A percentile compares a stretch with the other conserved stretches of the same genome.
phyloP scores from a whole-genome alignment of 2,329 filamentous ascomycete genomes.

The Pseudocercospora pini-densiflorae region DNA sequence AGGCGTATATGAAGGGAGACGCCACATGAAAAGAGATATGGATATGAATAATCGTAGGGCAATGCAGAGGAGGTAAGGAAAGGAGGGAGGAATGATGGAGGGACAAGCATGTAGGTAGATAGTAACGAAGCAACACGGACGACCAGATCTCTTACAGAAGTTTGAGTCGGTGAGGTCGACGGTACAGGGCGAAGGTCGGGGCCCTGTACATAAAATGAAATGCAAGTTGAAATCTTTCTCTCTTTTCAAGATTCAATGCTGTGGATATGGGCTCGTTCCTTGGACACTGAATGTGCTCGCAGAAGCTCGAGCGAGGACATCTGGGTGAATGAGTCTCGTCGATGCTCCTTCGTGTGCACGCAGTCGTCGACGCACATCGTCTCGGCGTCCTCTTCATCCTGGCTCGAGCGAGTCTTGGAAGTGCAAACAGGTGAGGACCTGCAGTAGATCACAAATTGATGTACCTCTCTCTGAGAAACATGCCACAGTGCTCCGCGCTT shows the following conservation, averaged over 20 bases:
- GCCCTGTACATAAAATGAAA: neutral
- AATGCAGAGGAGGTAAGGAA: neutral
- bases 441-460: too few relatives aligned
- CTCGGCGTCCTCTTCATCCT: too few relatives aligned
- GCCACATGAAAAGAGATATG: neutral
- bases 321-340: neutral
- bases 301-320: too few relatives aligned
- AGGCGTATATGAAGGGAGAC: neutral
- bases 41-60: neutral
- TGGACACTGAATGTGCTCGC: too few relatives aligned
- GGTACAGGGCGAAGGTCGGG: conserved; percentile 4
- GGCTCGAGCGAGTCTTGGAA: too few relatives aligned
- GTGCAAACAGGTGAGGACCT: too few relatives aligned
- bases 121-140: conserved; percentile 2
- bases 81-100: neutral
- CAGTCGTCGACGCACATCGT: too few relatives aligned
- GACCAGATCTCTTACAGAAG: conserved; percentile 1
- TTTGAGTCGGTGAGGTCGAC: conserved; percentile 5
- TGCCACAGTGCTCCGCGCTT: too few relatives aligned
- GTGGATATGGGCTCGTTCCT: neutral
- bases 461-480: too few relatives aligned
- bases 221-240: neutral
- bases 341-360: too few relatives aligned
- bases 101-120: neutral
- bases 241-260: neutral